These are phyloP conservation scores for Solanum hybrid DNA, from an alignment of 305 asterid genomes.

Conservation along the genomic window DNA sequence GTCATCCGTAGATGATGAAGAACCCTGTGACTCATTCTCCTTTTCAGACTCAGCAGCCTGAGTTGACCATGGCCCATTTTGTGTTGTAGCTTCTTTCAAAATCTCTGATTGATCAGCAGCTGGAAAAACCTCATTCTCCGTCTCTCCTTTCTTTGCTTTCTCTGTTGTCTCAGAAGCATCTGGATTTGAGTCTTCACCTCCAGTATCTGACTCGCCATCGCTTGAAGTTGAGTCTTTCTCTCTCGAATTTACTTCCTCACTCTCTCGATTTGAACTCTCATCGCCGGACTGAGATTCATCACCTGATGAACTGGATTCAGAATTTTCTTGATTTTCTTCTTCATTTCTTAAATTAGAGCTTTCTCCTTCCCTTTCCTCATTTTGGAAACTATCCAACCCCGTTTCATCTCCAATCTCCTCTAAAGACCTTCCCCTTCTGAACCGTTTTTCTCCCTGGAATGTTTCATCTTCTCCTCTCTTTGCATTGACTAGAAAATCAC, in stretches of 20 bases:
- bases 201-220: slow-evolving; percentile 1
- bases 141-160: neutral
- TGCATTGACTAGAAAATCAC: neutral
- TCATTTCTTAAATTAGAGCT: neutral
- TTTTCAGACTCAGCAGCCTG: slow-evolving; percentile 16
- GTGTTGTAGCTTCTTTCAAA: slow-evolving; percentile 12
- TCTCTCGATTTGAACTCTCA: neutral
- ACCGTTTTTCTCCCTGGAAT: neutral
- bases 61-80: slow-evolving; percentile 12
- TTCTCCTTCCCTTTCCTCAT: slow-evolving; percentile 1
- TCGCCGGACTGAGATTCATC: neutral
- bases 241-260: neutral
- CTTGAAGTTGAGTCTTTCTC: slow-evolving; percentile 4
- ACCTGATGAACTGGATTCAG: neutral
- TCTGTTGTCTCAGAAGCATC: neutral
- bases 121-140: slow-evolving; percentile 8
- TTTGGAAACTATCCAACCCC: slow-evolving; percentile 1
- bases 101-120: slow-evolving; percentile 18
- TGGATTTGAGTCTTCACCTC: slow-evolving; percentile 4
- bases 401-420: neutral
- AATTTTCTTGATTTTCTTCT: neutral
- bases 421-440: neutral
- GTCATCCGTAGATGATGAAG: neutral
- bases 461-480: neutral
- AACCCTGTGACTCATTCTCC: slow-evolving; percentile 14